Conservation (phyloP, 257 asterid species). For the Petrea volubilis region DNA sequence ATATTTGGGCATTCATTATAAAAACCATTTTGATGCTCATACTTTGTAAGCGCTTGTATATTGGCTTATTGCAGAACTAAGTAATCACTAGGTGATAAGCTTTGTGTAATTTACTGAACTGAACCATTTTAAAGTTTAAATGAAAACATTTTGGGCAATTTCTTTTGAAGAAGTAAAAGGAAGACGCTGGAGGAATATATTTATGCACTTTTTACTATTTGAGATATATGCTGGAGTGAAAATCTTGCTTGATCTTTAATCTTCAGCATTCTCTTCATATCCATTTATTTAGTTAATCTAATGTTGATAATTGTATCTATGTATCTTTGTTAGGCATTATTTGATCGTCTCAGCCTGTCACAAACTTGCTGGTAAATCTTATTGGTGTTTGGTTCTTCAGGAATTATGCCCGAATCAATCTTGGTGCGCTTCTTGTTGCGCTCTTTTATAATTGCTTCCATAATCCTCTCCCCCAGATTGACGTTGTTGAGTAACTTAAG, state of each 20-base stretch:
- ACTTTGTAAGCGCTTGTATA: neutral
- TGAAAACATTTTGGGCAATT: neutral
- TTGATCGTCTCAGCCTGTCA: constrained; percentile 88
- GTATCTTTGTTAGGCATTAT: constrained; percentile 69
- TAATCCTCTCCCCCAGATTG: neutral
- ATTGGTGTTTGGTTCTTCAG: constrained; percentile 98
- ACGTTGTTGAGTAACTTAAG: neutral
- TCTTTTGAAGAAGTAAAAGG: neutral
- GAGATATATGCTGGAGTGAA: neutral
- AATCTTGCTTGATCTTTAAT: constrained; percentile 1
- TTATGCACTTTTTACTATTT: neutral
- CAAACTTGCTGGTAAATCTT: constrained; percentile 92
- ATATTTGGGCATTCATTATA: neutral
- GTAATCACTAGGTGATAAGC: neutral
- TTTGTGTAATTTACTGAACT: neutral
- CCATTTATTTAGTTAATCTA: neutral
- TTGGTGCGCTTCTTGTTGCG: constrained; percentile 54
- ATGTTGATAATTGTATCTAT: neutral
- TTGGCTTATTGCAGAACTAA: neutral
- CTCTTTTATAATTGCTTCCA: neutral
- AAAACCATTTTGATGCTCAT: neutral
- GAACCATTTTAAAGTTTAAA: too few relatives aligned
- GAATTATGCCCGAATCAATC: constrained; percentile 87
- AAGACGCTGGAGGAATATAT: neutral
- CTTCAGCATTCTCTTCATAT: constrained; percentile 15